A percentile compares a stretch with the other conserved stretches of the same genome.
Evolutionary conservation across 768 basidiomycete species (phyloP).

Genomic region (Sarcodon sp.): DNA sequence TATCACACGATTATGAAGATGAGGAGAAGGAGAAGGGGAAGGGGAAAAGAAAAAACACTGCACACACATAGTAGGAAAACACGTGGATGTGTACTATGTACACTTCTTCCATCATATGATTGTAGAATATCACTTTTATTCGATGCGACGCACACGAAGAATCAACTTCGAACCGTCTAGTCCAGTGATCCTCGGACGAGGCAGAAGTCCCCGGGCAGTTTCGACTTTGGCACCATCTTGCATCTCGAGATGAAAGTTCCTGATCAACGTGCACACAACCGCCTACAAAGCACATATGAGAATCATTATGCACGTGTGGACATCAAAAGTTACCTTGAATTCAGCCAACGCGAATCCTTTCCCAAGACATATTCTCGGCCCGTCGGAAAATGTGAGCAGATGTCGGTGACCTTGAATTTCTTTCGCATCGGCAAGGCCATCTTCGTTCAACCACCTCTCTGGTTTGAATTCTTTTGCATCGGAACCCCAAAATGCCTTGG

Average conservation of each 20-base stretch:
- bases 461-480: constrained; percentile 31
- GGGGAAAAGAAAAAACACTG: too few relatives aligned
- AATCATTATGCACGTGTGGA: background rate
- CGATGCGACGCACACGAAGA: constrained; percentile 12
- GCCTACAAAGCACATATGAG: constrained; percentile 16
- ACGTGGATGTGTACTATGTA: too few relatives aligned
- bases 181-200: constrained; percentile 11
- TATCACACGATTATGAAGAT: too few relatives aligned
- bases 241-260: constrained; percentile 26
- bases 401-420: constrained; percentile 25
- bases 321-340: constrained; percentile 20
- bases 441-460: constrained; percentile 25
- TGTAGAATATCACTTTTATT: constrained; percentile 3
- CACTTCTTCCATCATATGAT: background rate
- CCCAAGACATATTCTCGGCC: constrained; percentile 31
- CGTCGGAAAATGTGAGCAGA: constrained; percentile 31
- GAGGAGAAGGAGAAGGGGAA: too few relatives aligned
- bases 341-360: constrained; percentile 27
- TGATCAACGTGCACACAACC: constrained; percentile 27
- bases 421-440: constrained; percentile 17
- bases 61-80: too few relatives aligned
- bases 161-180: constrained; percentile 12
- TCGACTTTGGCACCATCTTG: constrained; percentile 21
- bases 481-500: constrained; percentile 27
- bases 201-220: constrained; percentile 8